A percentile compares a stretch with the other conserved stretches of the same genome.
phyloP scores from a whole-genome alignment of 306 rosid species.

The Castanea sativa region DNA sequence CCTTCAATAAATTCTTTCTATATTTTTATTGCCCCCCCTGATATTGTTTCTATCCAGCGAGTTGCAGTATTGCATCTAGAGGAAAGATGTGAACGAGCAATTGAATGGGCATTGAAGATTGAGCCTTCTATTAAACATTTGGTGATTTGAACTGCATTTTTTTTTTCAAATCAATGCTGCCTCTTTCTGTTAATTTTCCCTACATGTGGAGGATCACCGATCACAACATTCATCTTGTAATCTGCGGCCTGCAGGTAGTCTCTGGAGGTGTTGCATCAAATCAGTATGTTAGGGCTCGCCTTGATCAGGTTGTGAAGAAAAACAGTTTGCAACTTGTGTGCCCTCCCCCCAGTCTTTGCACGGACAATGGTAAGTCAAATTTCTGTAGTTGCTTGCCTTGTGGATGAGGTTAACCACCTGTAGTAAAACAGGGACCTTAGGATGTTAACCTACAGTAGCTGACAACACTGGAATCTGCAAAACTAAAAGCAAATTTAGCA shows the following conservation, averaged over 20 bases:
- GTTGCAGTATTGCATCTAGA: conserved; percentile 89
- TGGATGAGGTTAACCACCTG: conserved; percentile 2
- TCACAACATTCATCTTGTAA: conserved; percentile 9
- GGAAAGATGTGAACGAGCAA: conserved; percentile 91
- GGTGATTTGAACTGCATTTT: conserved; percentile 45
- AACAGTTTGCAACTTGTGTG: conserved; percentile 70
- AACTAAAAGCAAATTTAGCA: background rate
- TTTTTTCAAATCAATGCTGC: conserved; percentile 14
- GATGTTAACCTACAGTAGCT: background rate
- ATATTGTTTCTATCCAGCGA: conserved; percentile 47
- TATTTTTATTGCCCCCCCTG: background rate
- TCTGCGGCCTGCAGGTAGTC: conserved; percentile 62
- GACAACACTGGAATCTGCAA: background rate
- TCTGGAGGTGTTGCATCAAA: conserved; percentile 98
- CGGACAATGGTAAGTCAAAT: conserved; percentile 78
- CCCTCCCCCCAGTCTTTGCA: conserved; percentile 96
- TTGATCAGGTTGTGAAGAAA: conserved; percentile 66
- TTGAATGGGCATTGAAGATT: conserved; percentile 90
- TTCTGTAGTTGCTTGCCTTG: conserved; percentile 16
- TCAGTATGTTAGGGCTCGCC: conserved; percentile 73
- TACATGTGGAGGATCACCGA: conserved; percentile 6
- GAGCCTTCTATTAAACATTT: conserved; percentile 81
- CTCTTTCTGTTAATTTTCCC: conserved; percentile 14
- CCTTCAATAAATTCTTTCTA: conserved; percentile 4
- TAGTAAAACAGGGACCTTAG: background rate